Base-by-base conservation (phyloP, 305 asterid genomes). In the Fraxinus latifolia region DNA sequence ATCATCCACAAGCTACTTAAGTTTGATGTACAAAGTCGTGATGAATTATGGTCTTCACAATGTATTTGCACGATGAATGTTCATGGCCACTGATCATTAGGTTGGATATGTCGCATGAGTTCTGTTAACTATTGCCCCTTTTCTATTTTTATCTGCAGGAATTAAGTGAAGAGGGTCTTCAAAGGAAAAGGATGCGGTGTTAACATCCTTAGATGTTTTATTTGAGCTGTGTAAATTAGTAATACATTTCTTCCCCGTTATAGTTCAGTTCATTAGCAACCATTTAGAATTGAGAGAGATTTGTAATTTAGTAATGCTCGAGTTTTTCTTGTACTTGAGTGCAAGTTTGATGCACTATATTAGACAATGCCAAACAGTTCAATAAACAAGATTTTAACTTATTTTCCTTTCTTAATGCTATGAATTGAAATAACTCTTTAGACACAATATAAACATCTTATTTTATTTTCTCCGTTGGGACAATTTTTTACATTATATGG, bases 121-220 rank as follows among this genome's bases (percentile, higher is more conserved):
- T 8, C 15, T 5, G 71, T 33, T 31, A 65, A 19, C 37, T 31
- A n/a, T 6, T 65, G 72, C 67, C 33, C 33, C 72, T 23, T 79
- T 62, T 70, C 79, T 44, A 8, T 79, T 70, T 71, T 77, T 50
- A 32, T 84, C 34, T 86, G 90, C 95, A 95, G 98, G 97, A 83
- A 79, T 86, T 82, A 74, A 78, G 80, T 60, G 96, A 89, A 81
- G 95, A 88, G 79, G 95, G 92, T 83, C 82, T 87, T 82, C 90
- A 82, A 79, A 85, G 88, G 90, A 93, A 93, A 88, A 86, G 91
- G 86, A 73, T 80, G 86, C 91, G 91, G 85, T 86, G 90, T 84
- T 93, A 89, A 82, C 91, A 29, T 82, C 75, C 47, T 42, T 82
- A 8, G n/a, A 73, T 83, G 72, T 72, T 83, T 78, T 86, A 84